Conservation (phyloP, 805 yeast genomes). For the Tetrapisispora phaffii region DNA sequence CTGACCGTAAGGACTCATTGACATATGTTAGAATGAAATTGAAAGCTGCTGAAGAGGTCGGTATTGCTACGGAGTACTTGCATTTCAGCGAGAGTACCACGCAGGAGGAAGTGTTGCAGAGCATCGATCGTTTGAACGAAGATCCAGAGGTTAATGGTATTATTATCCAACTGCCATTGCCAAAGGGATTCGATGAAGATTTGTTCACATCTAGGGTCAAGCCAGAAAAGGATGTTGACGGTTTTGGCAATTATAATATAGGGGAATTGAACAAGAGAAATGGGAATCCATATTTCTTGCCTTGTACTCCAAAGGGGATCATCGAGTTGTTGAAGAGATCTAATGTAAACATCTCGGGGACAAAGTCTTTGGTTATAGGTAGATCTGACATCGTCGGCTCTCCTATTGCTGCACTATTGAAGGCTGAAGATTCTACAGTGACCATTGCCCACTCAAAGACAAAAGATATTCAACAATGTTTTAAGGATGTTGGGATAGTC, state of each 20-base stretch:
- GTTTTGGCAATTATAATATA: slow-evolving; percentile 78
- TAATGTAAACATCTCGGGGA: slow-evolving; percentile 60
- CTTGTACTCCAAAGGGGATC: slow-evolving; percentile 94
- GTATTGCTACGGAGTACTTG: slow-evolving; percentile 56
- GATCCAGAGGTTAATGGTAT: slow-evolving; percentile 78
- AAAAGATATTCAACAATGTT: slow-evolving; percentile 44
- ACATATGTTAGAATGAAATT: slow-evolving; percentile 88
- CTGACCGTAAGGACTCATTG: slow-evolving; percentile 79
- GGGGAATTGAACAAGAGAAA: slow-evolving; percentile 86
- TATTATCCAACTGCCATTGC: slow-evolving; percentile 84
- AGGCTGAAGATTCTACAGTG: slow-evolving; percentile 76
- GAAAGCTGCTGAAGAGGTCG: slow-evolving; percentile 80
- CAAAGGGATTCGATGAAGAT: slow-evolving; percentile 69
- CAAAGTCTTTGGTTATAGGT: slow-evolving; percentile 84
- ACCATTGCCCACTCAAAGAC: slow-evolving; percentile 78
- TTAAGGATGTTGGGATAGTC: slow-evolving; percentile 71
- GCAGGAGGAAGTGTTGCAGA: slow-evolving; percentile 50
- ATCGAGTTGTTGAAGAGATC: slow-evolving; percentile 68
- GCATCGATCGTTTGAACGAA: slow-evolving; percentile 54
- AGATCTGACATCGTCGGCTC: slow-evolving; percentile 94
- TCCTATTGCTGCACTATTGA: slow-evolving; percentile 79
- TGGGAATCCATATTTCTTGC: slow-evolving; percentile 73
- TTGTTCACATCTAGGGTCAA: slow-evolving; percentile 71
- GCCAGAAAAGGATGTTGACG: slow-evolving; percentile 86
- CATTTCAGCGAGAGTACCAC: slow-evolving; percentile 54